A percentile compares a stretch with the other conserved stretches of the same genome.
These are phyloP conservation scores for Cicer chorassanicum DNA, from an alignment of 306 rosid species.

Conservation along the genomic window DNA sequence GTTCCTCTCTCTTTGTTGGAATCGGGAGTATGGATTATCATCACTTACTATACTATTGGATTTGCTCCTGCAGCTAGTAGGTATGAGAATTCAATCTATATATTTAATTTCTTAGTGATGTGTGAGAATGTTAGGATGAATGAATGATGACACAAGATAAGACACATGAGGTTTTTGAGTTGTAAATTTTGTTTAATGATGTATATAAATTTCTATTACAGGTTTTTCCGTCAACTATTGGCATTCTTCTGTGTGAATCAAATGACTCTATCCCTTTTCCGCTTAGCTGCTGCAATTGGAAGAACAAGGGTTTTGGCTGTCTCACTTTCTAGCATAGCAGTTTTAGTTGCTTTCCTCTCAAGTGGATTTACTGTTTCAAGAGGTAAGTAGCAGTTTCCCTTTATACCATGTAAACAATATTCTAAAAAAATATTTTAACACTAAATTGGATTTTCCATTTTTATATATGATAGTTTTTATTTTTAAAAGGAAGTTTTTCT, in stretches of 20 bases:
- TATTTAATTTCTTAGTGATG: too few relatives aligned
- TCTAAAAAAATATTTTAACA: neutral
- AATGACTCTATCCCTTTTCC: constrained; percentile 76
- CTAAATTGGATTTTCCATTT: neutral
- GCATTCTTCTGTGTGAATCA: constrained; percentile 83
- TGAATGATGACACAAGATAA: too few relatives aligned
- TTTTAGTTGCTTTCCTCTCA: constrained; percentile 65
- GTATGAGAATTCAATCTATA: constrained; percentile 33
- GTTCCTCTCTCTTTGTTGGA: constrained; percentile 69
- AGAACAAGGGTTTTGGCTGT: constrained; percentile 68
- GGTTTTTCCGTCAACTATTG: constrained; percentile 78
- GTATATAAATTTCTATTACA: constrained; percentile 36
- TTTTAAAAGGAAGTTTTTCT: neutral
- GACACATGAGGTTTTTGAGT: neutral
- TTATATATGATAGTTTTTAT: neutral
- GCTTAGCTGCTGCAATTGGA: constrained; percentile 84
- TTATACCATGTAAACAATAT: neutral
- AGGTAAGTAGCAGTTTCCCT: constrained; percentile 44
- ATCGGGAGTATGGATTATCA: constrained; percentile 64
- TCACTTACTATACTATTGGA: constrained; percentile 73
- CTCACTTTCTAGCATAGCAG: constrained; percentile 63
- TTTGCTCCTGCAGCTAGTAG: constrained; percentile 75
- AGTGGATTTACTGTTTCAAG: constrained; percentile 84
- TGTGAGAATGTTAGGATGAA: too few relatives aligned
- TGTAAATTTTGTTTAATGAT: constrained; percentile 19